Conservation (phyloP, 768 basidiomycete genomes). For the Leccinum broughii region DNA sequence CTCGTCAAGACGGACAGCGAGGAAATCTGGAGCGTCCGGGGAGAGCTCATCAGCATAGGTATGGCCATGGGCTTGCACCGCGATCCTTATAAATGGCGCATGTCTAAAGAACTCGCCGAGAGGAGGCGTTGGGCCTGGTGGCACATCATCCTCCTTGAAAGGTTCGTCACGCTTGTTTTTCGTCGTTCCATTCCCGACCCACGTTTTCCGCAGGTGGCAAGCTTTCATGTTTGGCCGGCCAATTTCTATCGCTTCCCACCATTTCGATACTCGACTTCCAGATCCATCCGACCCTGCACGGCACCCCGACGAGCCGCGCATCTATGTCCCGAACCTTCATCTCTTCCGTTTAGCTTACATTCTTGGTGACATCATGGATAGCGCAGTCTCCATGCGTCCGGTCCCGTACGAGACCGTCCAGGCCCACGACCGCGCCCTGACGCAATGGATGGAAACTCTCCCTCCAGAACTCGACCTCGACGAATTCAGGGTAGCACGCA, state of each 20-base stretch:
- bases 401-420: conserved; percentile 74
- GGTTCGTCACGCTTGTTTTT: conserved; percentile 44
- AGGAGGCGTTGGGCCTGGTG: conserved; percentile 89
- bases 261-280: conserved; percentile 81
- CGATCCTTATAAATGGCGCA: conserved; percentile 78
- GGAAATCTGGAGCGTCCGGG: conserved; percentile 76
- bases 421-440: conserved; percentile 69
- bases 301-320: conserved; percentile 55
- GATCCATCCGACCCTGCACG: conserved; percentile 51
- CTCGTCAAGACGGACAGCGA: conserved; percentile 75
- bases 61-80: conserved; percentile 86
- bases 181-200: conserved; percentile 1
- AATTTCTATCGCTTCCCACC: conserved; percentile 71
- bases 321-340: conserved; percentile 74
- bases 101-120: conserved; percentile 69
- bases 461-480: conserved; percentile 75
- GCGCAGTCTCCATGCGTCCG: conserved; percentile 77
- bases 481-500: conserved; percentile 71
- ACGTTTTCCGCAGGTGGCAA: conserved; percentile 62
- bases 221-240: conserved; percentile 87
- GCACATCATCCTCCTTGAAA: conserved; percentile 80
- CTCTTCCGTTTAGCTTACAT: conserved; percentile 76
- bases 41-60: conserved; percentile 71
- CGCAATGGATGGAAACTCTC: conserved; percentile 75
- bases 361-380: conserved; percentile 83